Evolutionary conservation across 148 eudicot species (phyloP).

Genomic region (Cornus suecica): DNA sequence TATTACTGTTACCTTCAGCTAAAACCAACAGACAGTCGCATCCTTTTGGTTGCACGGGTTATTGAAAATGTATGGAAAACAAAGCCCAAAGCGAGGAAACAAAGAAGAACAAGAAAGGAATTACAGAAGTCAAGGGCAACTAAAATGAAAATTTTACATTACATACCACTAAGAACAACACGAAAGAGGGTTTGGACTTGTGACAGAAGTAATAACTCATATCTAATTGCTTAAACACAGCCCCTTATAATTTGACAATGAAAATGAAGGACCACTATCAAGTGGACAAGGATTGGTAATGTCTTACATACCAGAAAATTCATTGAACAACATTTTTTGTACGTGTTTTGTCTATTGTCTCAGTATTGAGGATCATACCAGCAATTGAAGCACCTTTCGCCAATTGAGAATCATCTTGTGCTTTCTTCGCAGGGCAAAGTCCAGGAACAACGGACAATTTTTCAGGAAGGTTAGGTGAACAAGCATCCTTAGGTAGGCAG

Average conservation of each 20-base stretch:
- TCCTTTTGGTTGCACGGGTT: too few relatives aligned
- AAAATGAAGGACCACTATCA: neutral
- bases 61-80: too few relatives aligned
- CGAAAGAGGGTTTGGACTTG: neutral
- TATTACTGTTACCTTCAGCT: too few relatives aligned
- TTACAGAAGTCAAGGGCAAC: too few relatives aligned
- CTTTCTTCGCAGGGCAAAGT: conserved; percentile 25
- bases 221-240: neutral
- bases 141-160: too few relatives aligned
- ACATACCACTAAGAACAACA: too few relatives aligned
- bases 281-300: neutral
- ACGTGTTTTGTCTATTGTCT: neutral
- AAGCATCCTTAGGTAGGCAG: conserved; percentile 24
- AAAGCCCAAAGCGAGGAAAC: too few relatives aligned
- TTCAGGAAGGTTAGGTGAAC: conserved; percentile 25
- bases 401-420: conserved; percentile 18
- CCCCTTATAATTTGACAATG: neutral
- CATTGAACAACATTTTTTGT: neutral
- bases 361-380: conserved; percentile 2
- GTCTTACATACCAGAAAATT: neutral
- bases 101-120: too few relatives aligned
- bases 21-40: too few relatives aligned
- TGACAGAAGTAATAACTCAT: neutral
- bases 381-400: conserved; percentile 27
- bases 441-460: conserved; percentile 27